Evolutionary conservation across 768 basidiomycete genomes (phyloP).

Genomic region (Stropharia rugosoannulata): DNA sequence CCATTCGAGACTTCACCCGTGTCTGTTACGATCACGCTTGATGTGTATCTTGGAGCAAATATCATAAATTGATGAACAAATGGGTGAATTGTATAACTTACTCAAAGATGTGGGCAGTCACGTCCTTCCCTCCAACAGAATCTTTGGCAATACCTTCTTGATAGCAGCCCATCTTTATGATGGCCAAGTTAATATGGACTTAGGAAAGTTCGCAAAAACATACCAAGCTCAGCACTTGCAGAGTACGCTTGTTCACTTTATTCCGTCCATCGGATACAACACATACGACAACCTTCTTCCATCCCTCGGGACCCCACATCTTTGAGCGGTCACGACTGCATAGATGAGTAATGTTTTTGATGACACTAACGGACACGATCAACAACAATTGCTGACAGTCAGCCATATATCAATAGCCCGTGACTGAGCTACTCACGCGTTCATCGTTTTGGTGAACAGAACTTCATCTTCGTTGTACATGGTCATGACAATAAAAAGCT

Average conservation of each 20-base stretch:
- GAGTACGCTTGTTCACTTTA: constrained; percentile 88
- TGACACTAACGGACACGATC: constrained; percentile 47
- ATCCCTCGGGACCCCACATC: constrained; percentile 85
- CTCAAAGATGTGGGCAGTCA: constrained; percentile 94
- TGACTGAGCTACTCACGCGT: constrained; percentile 52
- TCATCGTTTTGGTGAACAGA: constrained; percentile 80
- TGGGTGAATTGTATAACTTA: constrained; percentile 29
- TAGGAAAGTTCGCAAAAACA: constrained; percentile 15
- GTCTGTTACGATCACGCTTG: constrained; percentile 75
- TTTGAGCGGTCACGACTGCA: constrained; percentile 70
- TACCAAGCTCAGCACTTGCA: constrained; percentile 85
- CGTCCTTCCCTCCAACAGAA: constrained; percentile 84
- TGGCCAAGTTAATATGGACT: neutral
- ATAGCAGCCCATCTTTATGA: constrained; percentile 73
- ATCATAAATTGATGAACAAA: neutral
- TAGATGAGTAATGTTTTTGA: constrained; percentile 84
- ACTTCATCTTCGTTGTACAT: constrained; percentile 95
- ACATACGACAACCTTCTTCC: constrained; percentile 90
- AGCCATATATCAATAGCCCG: constrained; percentile 5
- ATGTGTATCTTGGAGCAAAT: constrained; percentile 58
- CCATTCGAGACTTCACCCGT: constrained; percentile 76
- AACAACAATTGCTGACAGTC: neutral
- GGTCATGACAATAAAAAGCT: constrained; percentile 94
- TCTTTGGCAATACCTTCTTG: constrained; percentile 92
- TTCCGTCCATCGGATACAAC: constrained; percentile 82